Conservation (phyloP, 305 asterid species). For the Solanum hybrid region DNA sequence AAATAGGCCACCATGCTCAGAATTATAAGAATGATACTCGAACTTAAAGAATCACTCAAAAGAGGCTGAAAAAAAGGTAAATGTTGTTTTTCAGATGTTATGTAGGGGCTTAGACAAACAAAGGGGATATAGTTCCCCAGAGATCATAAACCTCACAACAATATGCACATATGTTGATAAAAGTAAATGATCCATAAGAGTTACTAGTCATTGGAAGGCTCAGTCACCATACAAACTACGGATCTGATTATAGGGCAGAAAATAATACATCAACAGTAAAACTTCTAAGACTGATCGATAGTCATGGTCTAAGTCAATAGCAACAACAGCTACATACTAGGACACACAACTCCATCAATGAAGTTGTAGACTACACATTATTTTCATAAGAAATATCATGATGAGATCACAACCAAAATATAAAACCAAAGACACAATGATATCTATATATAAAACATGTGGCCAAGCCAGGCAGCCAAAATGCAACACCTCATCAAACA, state of each 20-base stretch:
- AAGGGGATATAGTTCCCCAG: not conserved
- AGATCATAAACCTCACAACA: not conserved
- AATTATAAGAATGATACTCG: slow-evolving; percentile 4
- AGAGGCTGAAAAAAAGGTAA: not conserved
- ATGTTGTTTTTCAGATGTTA: not conserved
- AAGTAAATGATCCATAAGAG: not conserved
- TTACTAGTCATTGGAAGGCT: not conserved
- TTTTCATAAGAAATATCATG: not conserved
- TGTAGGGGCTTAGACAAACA: not conserved
- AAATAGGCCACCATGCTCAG: not conserved
- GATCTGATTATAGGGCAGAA: not conserved
- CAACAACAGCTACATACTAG: not conserved
- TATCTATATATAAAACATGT: not conserved
- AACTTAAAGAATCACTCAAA: not conserved
- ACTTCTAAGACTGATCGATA: not conserved
- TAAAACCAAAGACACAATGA: not conserved
- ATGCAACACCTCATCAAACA: not conserved
- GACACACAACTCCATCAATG: not conserved
- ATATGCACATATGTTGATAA: not conserved
- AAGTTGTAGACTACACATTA: not conserved
- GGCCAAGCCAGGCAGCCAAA: not conserved
- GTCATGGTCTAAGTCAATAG: not conserved
- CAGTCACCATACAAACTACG: not conserved
- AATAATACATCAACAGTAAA: not conserved
- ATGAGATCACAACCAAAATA: not conserved